Evolutionary conservation across 176 grass and related monocot species (phyloP).

Genomic region (Oryza officinalis): DNA sequence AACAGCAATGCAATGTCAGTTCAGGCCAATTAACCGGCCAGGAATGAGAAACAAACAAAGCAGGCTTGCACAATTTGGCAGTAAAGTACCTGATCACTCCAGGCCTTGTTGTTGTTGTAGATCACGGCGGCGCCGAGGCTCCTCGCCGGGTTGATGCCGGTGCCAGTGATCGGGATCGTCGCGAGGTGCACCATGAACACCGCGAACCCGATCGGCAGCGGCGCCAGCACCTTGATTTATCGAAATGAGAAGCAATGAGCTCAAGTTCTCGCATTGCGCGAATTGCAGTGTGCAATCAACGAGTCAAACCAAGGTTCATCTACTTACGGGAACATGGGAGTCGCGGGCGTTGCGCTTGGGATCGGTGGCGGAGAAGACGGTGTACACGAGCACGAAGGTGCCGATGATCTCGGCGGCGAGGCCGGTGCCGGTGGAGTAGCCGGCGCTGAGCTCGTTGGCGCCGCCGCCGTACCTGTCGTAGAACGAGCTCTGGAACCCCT

Average conservation of each 20-base stretch:
- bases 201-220: conserved; percentile 51
- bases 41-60: background rate
- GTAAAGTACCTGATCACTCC: conserved; percentile 40
- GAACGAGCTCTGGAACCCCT: conserved; percentile 64
- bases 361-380: conserved; percentile 93
- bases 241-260: background rate
- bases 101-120: conserved; percentile 41
- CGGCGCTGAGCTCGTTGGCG: conserved; percentile 63
- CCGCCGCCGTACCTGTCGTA: conserved; percentile 62
- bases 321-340: conserved; percentile 8
- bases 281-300: background rate
- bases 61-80: background rate
- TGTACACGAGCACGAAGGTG: conserved; percentile 90
- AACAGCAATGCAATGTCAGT: background rate
- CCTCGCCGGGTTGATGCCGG: conserved; percentile 57
- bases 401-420: conserved; percentile 85
- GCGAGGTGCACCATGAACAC: conserved; percentile 63
- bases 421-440: conserved; percentile 66
- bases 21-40: too few species aligned
- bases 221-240: conserved; percentile 39
- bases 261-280: background rate
- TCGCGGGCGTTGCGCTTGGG: conserved; percentile 79
- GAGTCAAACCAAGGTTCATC: background rate
- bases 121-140: conserved; percentile 51
- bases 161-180: conserved; percentile 55